Base-by-base conservation (phyloP, 495 filamentous ascomycete genomes). In the Xylona heveae region DNA sequence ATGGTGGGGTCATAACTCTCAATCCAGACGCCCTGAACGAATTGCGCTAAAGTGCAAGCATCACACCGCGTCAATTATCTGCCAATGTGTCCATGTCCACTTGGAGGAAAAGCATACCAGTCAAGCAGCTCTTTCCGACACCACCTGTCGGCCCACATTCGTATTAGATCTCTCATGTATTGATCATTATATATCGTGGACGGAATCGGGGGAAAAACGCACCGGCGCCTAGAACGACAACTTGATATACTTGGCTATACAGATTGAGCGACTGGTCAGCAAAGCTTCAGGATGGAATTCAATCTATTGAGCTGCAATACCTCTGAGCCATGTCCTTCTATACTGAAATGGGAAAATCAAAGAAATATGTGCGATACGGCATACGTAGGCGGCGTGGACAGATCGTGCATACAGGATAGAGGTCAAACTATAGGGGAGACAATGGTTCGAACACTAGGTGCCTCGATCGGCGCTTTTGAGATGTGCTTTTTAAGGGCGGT, bases 1-100 rank as follows among this genome's bases (percentile, higher is more conserved):
- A 97, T 95, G 6, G 88, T 97, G 3, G 88, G 88, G 53, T 97
- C 88, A 55, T 97, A 97, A 51, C 78, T 84, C 55, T 97, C 88
- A 48, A 97, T 93, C 82, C 90, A 97, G 28, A 93, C 79, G 62
- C 94, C 91, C 51, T 95, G 88, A 13, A 95, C 88, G 52, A 97
- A 97, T 66, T 97, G 88, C 40, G 88, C 88, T 93, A 54, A 45
- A 37, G 35, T 29, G 30, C 23, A 10, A n/a, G n/a, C n/a, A n/a
- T n/a, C n/a, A n/a, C n/a, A n/a, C 14, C 23, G 2, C 7, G 3
- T 31, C 17, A 30, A 13, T 9, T 12, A 18, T 34, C 24, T 8
- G 25, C 17, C 9, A 4, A n/a, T 4, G 18, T 29, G 7, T n/a
- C 8, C 31, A 44, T 35, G 32, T 45, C 42, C 38, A 40, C 41